Percentiles rank a stretch among this genome's conserved stretches.
These are phyloP conservation scores for Eragrostis nindensis DNA, from an alignment of 176 grass and related monocot genomes.

Conservation along the genomic window DNA sequence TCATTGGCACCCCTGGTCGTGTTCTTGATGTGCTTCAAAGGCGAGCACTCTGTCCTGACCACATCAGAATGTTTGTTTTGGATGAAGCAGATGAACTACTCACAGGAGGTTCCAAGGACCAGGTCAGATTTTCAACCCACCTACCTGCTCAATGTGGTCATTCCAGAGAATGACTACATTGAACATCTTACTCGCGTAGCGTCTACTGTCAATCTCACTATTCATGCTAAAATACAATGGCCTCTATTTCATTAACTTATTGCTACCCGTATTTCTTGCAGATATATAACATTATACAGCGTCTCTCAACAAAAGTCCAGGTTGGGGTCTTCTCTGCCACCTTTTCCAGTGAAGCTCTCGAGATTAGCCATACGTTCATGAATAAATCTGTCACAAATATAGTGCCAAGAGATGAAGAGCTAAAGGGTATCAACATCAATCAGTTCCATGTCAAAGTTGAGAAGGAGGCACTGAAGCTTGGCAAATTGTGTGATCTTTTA, in stretches of 20 bases:
- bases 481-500: conserved; percentile 54
- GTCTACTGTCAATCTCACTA: neutral
- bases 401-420: conserved; percentile 65
- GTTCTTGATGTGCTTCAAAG: conserved; percentile 60
- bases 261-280: conserved; percentile 35
- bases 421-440: conserved; percentile 52
- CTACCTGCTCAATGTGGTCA: conserved; percentile 5
- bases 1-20: conserved; percentile 57
- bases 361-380: conserved; percentile 59
- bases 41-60: conserved; percentile 48
- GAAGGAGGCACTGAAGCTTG: conserved; percentile 62
- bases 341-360: conserved; percentile 56
- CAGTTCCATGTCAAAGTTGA: conserved; percentile 62
- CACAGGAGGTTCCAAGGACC: conserved; percentile 70
- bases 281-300: conserved; percentile 63
- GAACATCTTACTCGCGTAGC: neutral
- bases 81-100: conserved; percentile 86
- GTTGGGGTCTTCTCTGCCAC: conserved; percentile 63
- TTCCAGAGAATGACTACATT: neutral
- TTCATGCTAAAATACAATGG: neutral
- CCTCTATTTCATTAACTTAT: neutral
- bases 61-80: conserved; percentile 73
- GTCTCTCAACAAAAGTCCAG: conserved; percentile 64
- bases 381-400: conserved; percentile 49
- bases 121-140: conserved; percentile 47